phyloP scores from a whole-genome alignment of 768 basidiomycete species.

The Tylopilus vinaceipallidus region DNA sequence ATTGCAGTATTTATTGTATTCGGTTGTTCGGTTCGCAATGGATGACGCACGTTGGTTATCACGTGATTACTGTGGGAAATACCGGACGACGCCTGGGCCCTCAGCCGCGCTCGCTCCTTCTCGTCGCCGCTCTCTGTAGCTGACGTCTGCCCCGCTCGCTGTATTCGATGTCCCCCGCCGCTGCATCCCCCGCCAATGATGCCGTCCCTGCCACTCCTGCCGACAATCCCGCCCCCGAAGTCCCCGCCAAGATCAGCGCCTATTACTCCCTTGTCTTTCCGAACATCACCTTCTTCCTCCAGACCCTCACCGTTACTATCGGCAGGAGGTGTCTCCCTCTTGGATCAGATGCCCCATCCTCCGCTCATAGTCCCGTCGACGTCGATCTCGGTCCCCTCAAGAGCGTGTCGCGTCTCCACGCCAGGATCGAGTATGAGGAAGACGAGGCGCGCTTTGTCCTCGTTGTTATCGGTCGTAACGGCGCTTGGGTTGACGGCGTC shows the following conservation, averaged over 20 bases:
- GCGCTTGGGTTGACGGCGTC: slow-evolving; percentile 97
- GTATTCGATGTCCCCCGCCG: slow-evolving; percentile 27
- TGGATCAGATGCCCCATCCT: slow-evolving; percentile 43
- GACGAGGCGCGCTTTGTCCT: slow-evolving; percentile 86
- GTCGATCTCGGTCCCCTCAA: slow-evolving; percentile 95
- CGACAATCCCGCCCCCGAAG: slow-evolving; percentile 12
- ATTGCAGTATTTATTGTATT: slow-evolving; percentile 11
- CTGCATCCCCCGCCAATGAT: slow-evolving; percentile 1
- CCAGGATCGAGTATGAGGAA: slow-evolving; percentile 92
- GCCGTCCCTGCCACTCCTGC: slow-evolving; percentile 6
- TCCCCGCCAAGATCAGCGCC: slow-evolving; percentile 81
- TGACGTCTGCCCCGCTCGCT: slow-evolving; percentile 6
- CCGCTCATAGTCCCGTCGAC: slow-evolving; percentile 51
- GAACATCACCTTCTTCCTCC: slow-evolving; percentile 94
- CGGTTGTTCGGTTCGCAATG: not conserved
- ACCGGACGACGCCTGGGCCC: slow-evolving; percentile 2
- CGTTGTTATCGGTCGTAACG: slow-evolving; percentile 92
- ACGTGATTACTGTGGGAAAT: slow-evolving; percentile 18
- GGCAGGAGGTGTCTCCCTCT: slow-evolving; percentile 80
- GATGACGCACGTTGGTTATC: slow-evolving; percentile 21
- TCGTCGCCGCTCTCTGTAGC: slow-evolving; percentile 9
- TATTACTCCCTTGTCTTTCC: slow-evolving; percentile 95
- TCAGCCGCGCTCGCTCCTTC: slow-evolving; percentile 2
- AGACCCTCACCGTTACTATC: slow-evolving; percentile 91
- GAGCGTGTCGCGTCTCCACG: slow-evolving; percentile 96